These are phyloP conservation scores for Uromyces viciae-fabae DNA, from an alignment of 1,284 basidiomycete species.

Conservation along the genomic window DNA sequence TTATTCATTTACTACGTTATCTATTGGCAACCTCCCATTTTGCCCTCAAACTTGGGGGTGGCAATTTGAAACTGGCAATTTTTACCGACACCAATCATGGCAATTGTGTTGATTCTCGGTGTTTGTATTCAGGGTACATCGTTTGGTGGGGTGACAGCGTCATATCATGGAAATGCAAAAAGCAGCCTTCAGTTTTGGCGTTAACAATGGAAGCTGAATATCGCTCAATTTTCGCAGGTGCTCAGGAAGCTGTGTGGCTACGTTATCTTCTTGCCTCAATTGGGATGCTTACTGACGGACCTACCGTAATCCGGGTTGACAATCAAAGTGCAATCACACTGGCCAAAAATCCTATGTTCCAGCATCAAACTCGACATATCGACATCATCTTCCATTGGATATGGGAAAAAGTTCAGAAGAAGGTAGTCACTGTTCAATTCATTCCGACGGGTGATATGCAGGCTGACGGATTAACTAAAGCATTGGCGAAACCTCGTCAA, in stretches of 20 bases:
- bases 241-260: not conserved
- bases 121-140: not conserved
- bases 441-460: not conserved
- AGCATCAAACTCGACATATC: not conserved
- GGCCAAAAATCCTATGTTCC: not conserved
- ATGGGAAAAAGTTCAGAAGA: not conserved
- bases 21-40: not conserved
- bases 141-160: not conserved
- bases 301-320: not conserved
- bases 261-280: not conserved
- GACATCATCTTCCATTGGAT: conserved; percentile 9
- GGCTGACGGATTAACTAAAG: not conserved
- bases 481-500: not conserved
- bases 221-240: not conserved
- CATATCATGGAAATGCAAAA: not conserved
- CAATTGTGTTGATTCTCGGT: not conserved
- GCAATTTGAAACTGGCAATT: not conserved
- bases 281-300: not conserved
- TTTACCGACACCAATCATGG: not conserved
- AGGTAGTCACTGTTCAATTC: not conserved
- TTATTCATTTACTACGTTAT: not conserved
- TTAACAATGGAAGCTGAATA: conserved; percentile 6
- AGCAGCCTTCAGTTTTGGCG: not conserved
- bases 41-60: not conserved
- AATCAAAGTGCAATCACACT: not conserved